Percentiles rank a stretch among this genome's conserved stretches.
Evolutionary conservation across 2,329 filamentous ascomycete genomes (phyloP).

Genomic region (Aspergillus ibericus): DNA sequence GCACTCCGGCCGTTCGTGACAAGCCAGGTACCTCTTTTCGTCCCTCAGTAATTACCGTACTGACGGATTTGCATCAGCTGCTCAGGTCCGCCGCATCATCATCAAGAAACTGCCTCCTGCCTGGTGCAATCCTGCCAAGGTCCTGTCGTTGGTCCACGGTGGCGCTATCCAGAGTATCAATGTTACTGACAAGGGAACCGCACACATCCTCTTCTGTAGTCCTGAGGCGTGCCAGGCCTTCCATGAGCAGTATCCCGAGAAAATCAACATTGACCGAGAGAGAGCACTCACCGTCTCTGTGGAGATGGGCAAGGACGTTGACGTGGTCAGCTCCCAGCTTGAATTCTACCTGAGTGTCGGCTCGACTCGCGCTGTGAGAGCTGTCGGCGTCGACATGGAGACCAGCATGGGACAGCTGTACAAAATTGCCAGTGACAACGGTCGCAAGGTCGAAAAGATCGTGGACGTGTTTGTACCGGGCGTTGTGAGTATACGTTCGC

Average conservation of each 20-base stretch:
- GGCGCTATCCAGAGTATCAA: slow-evolving; percentile 39
- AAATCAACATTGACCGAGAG: slow-evolving; percentile 36
- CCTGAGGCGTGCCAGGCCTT: slow-evolving; percentile 37
- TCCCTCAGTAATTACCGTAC: background rate
- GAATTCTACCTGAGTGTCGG: slow-evolving; percentile 41
- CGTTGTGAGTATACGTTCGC: slow-evolving; percentile 38
- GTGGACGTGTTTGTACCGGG: slow-evolving; percentile 40
- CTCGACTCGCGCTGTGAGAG: slow-evolving; percentile 49
- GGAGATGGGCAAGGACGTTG: slow-evolving; percentile 41
- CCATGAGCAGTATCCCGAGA: slow-evolving; percentile 37
- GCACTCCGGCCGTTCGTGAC: slow-evolving; percentile 25
- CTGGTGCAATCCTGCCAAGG: slow-evolving; percentile 30
- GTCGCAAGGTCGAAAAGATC: slow-evolving; percentile 49
- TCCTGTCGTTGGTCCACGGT: slow-evolving; percentile 41
- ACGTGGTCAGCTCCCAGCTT: slow-evolving; percentile 44
- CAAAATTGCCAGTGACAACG: slow-evolving; percentile 40
- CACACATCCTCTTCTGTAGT: slow-evolving; percentile 39
- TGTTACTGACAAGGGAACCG: slow-evolving; percentile 22
- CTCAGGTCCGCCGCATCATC: slow-evolving; percentile 32
- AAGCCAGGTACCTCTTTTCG: slow-evolving; percentile 25
- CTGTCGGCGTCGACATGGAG: slow-evolving; percentile 43
- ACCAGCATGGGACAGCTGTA: slow-evolving; percentile 38
- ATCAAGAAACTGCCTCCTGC: slow-evolving; percentile 38
- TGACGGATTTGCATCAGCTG: slow-evolving; percentile 16
- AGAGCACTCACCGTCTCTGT: slow-evolving; percentile 35